A percentile compares a stretch with the other conserved stretches of the same genome.
phyloP scores from a whole-genome alignment of 345 rosid genomes.

The Conringia planisiliqua region DNA sequence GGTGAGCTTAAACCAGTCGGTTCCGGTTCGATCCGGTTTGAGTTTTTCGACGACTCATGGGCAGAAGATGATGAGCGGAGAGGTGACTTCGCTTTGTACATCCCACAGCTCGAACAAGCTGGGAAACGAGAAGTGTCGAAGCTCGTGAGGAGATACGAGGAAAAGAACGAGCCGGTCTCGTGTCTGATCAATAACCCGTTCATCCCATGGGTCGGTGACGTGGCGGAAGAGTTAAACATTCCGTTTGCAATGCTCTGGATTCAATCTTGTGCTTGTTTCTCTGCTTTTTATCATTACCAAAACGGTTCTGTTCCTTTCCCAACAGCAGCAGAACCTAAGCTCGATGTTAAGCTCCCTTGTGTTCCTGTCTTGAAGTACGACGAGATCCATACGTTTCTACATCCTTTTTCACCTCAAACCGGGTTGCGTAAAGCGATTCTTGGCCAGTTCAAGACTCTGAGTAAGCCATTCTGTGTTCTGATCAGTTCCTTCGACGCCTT shows the following conservation, averaged over 20 bases:
- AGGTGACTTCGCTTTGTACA: conserved; percentile 33
- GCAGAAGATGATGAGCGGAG: conserved; percentile 47
- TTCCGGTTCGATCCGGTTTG: conserved; percentile 56
- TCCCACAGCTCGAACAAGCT: conserved; percentile 45
- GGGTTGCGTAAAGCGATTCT: conserved; percentile 15
- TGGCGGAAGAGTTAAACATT: conserved; percentile 53
- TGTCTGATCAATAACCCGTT: conserved; percentile 74
- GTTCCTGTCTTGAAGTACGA: conserved; percentile 60
- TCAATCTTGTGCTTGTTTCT: conserved; percentile 67
- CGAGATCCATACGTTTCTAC: conserved; percentile 74
- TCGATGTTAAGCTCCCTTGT: conserved; percentile 57
- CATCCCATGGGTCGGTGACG: conserved; percentile 64
- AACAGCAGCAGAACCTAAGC: conserved; percentile 39
- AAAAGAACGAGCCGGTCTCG: conserved; percentile 49
- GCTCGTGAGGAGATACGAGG: conserved; percentile 37
- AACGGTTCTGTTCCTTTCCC: conserved; percentile 52
- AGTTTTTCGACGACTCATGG: conserved; percentile 59
- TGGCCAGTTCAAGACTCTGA: not conserved
- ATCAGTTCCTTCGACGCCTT: not conserved
- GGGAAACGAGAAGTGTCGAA: conserved; percentile 41
- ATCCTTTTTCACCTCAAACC: conserved; percentile 41
- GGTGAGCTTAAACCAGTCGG: conserved; percentile 53
- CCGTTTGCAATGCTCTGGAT: conserved; percentile 83
- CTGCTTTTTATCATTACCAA: conserved; percentile 57
- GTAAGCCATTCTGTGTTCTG: not conserved